Conservation (phyloP, 106 monocot species). For the Hemerocallis citrina region DNA sequence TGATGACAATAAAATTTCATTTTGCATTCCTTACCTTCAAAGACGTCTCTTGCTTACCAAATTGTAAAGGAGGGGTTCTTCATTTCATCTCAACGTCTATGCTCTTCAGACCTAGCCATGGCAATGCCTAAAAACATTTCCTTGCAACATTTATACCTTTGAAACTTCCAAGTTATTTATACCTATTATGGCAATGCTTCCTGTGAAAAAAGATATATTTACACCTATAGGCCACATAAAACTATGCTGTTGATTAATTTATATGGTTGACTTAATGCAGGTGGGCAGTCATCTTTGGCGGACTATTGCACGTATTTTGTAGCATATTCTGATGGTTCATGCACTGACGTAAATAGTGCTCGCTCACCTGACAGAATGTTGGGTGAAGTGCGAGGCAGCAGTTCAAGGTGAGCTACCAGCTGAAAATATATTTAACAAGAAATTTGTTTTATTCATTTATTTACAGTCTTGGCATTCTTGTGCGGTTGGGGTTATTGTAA, state of each 20-base stretch:
- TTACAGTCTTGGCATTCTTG: too few species aligned
- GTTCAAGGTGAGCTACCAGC: slow-evolving; percentile 61
- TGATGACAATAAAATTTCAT: too few species aligned
- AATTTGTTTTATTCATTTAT: neutral
- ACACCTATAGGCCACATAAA: neutral
- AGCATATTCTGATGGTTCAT: slow-evolving; percentile 99
- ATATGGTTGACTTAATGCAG: slow-evolving; percentile 39
- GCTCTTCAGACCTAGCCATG: too few species aligned
- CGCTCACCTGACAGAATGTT: slow-evolving; percentile 90
- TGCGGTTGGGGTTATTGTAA: too few species aligned
- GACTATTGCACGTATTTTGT: slow-evolving; percentile 99
- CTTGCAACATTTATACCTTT: too few species aligned
- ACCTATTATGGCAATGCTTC: neutral
- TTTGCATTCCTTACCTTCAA: too few species aligned
- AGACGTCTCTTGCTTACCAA: too few species aligned
- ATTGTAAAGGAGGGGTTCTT: too few species aligned
- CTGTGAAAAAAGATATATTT: neutral
- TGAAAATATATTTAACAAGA: neutral
- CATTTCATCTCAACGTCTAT: too few species aligned
- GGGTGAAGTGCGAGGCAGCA: slow-evolving; percentile 93
- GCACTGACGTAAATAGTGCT: slow-evolving; percentile 88
- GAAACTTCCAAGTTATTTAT: too few species aligned
- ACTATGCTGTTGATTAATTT: neutral
- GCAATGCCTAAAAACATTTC: too few species aligned
- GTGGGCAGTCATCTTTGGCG: slow-evolving; percentile 98